phyloP scores from a whole-genome alignment of 257 asterid genomes.

The Verbascum thapsus region DNA sequence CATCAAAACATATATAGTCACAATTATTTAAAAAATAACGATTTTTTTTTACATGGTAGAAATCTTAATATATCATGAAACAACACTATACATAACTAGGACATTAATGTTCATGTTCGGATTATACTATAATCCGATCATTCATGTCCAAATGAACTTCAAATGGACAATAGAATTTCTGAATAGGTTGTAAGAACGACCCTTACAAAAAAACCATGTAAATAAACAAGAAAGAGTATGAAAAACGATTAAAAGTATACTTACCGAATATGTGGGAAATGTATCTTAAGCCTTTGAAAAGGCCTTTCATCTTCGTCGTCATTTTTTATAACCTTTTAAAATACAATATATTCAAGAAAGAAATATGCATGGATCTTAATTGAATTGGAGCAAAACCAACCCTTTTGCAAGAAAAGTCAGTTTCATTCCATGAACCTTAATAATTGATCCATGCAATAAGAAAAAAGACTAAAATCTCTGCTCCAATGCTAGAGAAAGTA shows the following conservation, averaged over 20 bases:
- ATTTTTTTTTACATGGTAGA: not conserved
- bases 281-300: constrained; percentile 89
- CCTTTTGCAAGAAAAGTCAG: constrained; percentile 40
- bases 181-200: too few relatives aligned
- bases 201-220: not conserved
- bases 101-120: too few relatives aligned
- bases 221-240: not conserved
- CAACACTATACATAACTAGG: too few relatives aligned
- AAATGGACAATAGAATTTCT: too few relatives aligned
- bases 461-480: constrained; percentile 8
- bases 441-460: constrained; percentile 42
- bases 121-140: too few relatives aligned
- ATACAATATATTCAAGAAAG: too few relatives aligned
- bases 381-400: constrained; percentile 34
- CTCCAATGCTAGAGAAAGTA: constrained; percentile 32
- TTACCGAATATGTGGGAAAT: constrained; percentile 92
- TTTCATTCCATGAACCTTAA: constrained; percentile 49
- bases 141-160: too few relatives aligned
- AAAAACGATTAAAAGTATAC: constrained; percentile 13
- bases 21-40: not conserved
- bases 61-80: too few relatives aligned
- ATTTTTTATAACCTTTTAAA: constrained; percentile 30
- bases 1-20: constrained; percentile 12
- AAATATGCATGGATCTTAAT: constrained; percentile 34
- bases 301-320: constrained; percentile 84